phyloP scores from a whole-genome alignment of 345 rosid species.

The Turnera subulata region DNA sequence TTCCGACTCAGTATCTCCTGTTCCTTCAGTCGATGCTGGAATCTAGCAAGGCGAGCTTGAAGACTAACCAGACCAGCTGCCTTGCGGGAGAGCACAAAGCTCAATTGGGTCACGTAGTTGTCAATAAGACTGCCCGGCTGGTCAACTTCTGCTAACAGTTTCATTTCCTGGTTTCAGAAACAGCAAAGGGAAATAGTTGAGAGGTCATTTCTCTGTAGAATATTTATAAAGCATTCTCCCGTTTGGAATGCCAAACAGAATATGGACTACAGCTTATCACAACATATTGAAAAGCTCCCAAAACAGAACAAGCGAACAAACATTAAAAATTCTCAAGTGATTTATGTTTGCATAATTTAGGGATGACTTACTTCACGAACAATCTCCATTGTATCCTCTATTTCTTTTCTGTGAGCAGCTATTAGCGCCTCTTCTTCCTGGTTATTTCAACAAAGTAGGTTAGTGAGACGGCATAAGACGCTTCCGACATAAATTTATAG shows the following conservation, averaged over 20 bases:
- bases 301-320: not conserved
- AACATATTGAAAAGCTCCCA: not conserved
- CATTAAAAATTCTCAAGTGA: no score
- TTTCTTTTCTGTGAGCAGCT: constrained; percentile 93
- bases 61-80: constrained; percentile 72
- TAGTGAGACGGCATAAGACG: not conserved
- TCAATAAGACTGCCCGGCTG: constrained; percentile 95
- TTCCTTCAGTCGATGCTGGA: constrained; percentile 93
- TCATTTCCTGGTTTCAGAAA: constrained; percentile 69
- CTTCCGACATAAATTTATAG: not conserved
- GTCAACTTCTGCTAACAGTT: constrained; percentile 86
- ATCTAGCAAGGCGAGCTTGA: constrained; percentile 93
- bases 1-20: constrained; percentile 88
- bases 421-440: constrained; percentile 96
- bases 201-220: not conserved
- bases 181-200: not conserved
- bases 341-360: no score
- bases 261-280: no score
- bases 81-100: constrained; percentile 91
- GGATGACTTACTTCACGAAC: constrained; percentile 76
- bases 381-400: constrained; percentile 98
- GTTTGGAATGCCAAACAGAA: not conserved
- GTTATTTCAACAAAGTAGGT: constrained; percentile 2
- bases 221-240: no score
- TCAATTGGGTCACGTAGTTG: constrained; percentile 81